Conservation (phyloP, 2,329 filamentous ascomycete genomes). For the Alternaria infectoria region DNA sequence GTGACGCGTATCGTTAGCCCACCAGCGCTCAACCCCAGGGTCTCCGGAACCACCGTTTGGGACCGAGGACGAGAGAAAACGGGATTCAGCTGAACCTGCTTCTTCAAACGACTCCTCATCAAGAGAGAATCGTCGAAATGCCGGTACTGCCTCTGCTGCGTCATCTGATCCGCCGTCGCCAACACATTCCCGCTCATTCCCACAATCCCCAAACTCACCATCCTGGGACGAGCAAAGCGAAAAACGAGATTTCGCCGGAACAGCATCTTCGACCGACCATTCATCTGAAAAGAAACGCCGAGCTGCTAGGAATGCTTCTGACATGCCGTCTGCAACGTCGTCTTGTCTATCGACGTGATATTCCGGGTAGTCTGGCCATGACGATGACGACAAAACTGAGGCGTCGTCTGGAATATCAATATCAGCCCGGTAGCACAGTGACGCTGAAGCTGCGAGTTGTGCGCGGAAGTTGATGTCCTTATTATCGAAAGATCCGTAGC, state of each 20-base stretch:
- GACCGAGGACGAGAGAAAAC: not conserved
- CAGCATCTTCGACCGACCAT: not conserved
- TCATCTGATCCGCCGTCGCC: no score
- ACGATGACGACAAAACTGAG: not conserved
- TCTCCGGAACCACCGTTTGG: not conserved
- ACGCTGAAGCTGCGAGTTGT: not conserved
- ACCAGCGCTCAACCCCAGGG: not conserved
- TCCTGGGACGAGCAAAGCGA: not conserved
- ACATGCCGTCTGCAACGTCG: fast-evolving
- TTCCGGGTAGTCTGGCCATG: not conserved
- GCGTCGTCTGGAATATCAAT: not conserved
- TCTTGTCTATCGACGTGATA: not conserved
- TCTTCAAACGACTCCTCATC: not conserved
- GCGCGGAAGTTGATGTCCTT: not conserved
- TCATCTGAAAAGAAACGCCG: not conserved
- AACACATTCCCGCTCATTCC: no score
- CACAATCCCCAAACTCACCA: not conserved
- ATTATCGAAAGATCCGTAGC: fast-evolving
- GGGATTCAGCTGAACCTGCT: not conserved
- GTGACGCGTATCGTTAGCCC: not conserved
- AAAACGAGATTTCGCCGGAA: not conserved
- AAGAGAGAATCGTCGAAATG: not conserved
- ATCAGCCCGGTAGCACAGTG: not conserved
- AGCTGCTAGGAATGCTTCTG: not conserved
- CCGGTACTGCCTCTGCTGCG: not conserved